A percentile compares a stretch with the other conserved stretches of the same genome.
Evolutionary conservation across 495 filamentous ascomycete species (phyloP).

Genomic region (Hyaloscypha variabilis): DNA sequence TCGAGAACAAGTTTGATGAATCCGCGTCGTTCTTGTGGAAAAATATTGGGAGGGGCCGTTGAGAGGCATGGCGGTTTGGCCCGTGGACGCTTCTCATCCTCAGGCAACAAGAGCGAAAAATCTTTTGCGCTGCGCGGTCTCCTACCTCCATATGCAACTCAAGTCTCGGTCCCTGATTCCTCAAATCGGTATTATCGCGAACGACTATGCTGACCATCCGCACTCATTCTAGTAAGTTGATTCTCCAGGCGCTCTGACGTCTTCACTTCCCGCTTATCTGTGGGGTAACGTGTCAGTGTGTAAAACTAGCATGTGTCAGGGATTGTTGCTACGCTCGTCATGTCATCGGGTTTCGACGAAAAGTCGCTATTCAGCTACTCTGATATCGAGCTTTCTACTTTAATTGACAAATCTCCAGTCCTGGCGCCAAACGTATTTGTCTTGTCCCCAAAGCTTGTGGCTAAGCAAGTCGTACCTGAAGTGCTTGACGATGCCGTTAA

Average conservation of each 20-base stretch:
- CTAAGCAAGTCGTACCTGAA: background rate
- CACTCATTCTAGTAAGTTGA: background rate
- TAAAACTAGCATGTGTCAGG: background rate
- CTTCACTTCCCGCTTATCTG: background rate
- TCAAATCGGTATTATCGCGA: background rate
- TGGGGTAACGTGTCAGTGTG: background rate
- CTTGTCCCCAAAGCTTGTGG: constrained; percentile 2
- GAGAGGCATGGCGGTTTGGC: too few relatives aligned
- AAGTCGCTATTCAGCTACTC: background rate
- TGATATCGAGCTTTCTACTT: background rate
- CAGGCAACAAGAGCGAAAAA: background rate
- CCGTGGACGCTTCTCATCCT: too few relatives aligned
- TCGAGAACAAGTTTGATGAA: too few relatives aligned
- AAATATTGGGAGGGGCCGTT: too few relatives aligned
- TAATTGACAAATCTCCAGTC: background rate
- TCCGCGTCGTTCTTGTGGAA: too few relatives aligned
- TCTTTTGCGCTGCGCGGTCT: background rate
- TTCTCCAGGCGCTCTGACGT: background rate
- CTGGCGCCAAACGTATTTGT: background rate
- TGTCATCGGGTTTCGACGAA: background rate
- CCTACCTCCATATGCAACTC: background rate
- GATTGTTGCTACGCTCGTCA: background rate
- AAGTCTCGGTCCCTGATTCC: background rate
- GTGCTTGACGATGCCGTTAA: constrained; percentile 4
- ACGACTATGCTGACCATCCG: background rate